Percentiles rank a stretch among this genome's conserved stretches.
These are phyloP conservation scores for Flaveria ramosissima DNA, from an alignment of 129 eudicot species.

Conservation along the genomic window DNA sequence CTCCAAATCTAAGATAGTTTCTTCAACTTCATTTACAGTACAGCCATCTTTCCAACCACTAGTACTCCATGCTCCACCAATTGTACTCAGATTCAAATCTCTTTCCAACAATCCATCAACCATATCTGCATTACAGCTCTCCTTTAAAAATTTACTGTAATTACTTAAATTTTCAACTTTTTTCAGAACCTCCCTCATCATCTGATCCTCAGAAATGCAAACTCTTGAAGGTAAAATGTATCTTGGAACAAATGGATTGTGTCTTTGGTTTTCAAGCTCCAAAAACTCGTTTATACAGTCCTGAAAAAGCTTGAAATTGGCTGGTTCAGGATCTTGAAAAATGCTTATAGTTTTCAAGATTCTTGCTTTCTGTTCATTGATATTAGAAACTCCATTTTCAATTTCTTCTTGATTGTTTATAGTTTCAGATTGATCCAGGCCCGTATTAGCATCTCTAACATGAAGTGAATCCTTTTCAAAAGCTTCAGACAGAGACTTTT, in stretches of 20 bases:
- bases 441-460: neutral
- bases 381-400: slow-evolving; percentile 33
- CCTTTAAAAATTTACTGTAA: slow-evolving; percentile 29
- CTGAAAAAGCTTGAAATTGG: slow-evolving; percentile 32
- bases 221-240: slow-evolving; percentile 25
- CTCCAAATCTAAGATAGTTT: slow-evolving; percentile 51
- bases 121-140: slow-evolving; percentile 41
- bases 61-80: slow-evolving; percentile 48
- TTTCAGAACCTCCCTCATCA: slow-evolving; percentile 43
- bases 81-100: slow-evolving; percentile 49
- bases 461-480: slow-evolving; percentile 15
- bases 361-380: slow-evolving; percentile 20
- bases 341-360: slow-evolving; percentile 24
- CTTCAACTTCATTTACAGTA: slow-evolving; percentile 55
- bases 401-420: slow-evolving; percentile 29
- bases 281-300: slow-evolving; percentile 61
- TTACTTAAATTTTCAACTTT: slow-evolving; percentile 48
- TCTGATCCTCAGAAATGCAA: slow-evolving; percentile 34
- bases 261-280: slow-evolving; percentile 41
- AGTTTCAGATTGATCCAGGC: slow-evolving; percentile 27
- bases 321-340: slow-evolving; percentile 27
- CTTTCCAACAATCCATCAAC: slow-evolving; percentile 48
- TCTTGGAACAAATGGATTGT: slow-evolving; percentile 32
- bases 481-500: slow-evolving; percentile 26
- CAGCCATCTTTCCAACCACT: slow-evolving; percentile 60